A percentile compares a stretch with the other conserved stretches of the same genome.
These are phyloP conservation scores for Helotiales sp. DNA, from an alignment of 2,329 filamentous ascomycete species.

Conservation along the genomic window DNA sequence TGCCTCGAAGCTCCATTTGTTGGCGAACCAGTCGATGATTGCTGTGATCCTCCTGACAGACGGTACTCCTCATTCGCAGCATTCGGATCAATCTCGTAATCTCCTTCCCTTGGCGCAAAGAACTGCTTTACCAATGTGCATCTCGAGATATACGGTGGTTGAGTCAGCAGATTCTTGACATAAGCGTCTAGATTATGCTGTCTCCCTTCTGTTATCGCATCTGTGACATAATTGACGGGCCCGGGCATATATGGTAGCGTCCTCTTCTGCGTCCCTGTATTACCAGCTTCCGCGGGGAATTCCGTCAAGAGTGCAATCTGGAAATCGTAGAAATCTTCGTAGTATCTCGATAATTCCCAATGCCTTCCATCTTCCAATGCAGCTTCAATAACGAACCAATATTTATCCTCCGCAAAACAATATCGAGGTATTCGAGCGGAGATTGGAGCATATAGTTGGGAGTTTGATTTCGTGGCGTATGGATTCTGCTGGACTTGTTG, in stretches of 20 bases:
- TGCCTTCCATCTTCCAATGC: constrained; percentile 85
- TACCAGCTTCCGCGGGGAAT: constrained; percentile 91
- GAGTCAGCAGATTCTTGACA: constrained; percentile 83
- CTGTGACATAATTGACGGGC: constrained; percentile 96
- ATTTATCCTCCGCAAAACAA: constrained; percentile 95
- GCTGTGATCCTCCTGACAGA: constrained; percentile 68
- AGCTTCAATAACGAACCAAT: constrained; percentile 97
- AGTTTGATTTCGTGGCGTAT: constrained; percentile 44
- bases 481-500: constrained; percentile 32
- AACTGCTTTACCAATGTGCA: constrained; percentile 86
- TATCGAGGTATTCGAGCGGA: constrained; percentile 87
- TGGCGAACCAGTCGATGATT: constrained; percentile 63
- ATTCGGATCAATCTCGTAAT: constrained; percentile 86
- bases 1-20: constrained; percentile 62
- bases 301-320: constrained; percentile 92
- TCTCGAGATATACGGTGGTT: constrained; percentile 81
- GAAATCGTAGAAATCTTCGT: constrained; percentile 98
- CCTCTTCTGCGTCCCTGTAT: constrained; percentile 74
- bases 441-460: constrained; percentile 71
- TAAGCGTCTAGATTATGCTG: constrained; percentile 93
- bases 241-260: constrained; percentile 97
- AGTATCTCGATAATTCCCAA: constrained; percentile 93
- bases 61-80: constrained; percentile 68
- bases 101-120: constrained; percentile 85
- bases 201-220: constrained; percentile 90